A percentile compares a stretch with the other conserved stretches of the same genome.
These are phyloP conservation scores for Daldinia eschscholtzii DNA, from an alignment of 2,329 filamentous ascomycete species.

Conservation along the genomic window DNA sequence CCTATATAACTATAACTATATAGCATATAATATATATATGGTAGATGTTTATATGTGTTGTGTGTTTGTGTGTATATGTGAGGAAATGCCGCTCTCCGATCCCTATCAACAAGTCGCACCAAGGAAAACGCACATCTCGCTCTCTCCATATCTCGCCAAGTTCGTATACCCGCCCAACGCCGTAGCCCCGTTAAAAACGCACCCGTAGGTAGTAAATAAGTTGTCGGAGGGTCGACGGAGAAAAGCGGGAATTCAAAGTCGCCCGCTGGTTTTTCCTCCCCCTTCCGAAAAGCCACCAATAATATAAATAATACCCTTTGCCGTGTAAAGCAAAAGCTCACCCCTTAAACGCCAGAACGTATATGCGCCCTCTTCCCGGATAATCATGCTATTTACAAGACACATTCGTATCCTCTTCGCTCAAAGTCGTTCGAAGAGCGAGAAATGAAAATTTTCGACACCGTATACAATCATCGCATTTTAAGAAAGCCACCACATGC, in stretches of 20 bases:
- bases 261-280: conserved; percentile 3
- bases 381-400: conserved; percentile 41
- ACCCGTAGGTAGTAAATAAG: conserved; percentile 3
- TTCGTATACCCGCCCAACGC: conserved; percentile 1
- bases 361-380: conserved; percentile 37
- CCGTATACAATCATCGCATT: conserved; percentile 14
- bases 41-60: conserved; percentile 6
- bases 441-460: conserved; percentile 12
- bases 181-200: conserved; percentile 4
- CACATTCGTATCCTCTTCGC: conserved; percentile 9
- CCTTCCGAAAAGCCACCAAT: background rate
- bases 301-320: conserved; percentile 18
- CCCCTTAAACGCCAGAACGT: conserved; percentile 40
- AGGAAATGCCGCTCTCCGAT: conserved; percentile 4
- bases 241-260: conserved; percentile 2
- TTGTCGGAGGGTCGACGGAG: background rate
- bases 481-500: conserved; percentile 66
- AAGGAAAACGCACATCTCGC: conserved; percentile 11
- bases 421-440: conserved; percentile 16
- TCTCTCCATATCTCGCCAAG: background rate
- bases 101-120: conserved; percentile 15
- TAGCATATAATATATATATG: conserved; percentile 11
- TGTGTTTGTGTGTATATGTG: background rate
- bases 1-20: conserved; percentile 7
- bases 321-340: conserved; percentile 23